Evolutionary conservation across 352 stramenopile species (phyloP), one percentile per base, ranked within the genome.

Genomic region (Globisporangium canariense): DNA sequence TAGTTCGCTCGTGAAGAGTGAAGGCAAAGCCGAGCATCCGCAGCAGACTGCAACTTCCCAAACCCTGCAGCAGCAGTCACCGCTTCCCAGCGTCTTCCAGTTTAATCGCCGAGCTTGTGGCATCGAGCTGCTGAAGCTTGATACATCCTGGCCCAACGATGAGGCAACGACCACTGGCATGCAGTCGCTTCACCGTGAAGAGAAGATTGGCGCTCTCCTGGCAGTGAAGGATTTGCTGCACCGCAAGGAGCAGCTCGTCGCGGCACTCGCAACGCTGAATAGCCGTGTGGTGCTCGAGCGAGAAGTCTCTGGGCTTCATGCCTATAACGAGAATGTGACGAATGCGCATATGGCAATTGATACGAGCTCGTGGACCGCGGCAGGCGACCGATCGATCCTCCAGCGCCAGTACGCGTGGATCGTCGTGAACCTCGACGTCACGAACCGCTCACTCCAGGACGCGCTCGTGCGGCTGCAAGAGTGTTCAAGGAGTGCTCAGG

Each of bases 401-500:
- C 78, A 86, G 58, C 75, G 77, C 10, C 82, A 91, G 45, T 83
- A 87, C 56, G 72, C 78, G 9, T 93, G 86, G 86, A 68, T 94
- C 7, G 58, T 78, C 58, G 66, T 75, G 36, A 93, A 93, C 58
- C 58, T 94, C 41, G 71, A 91, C 22, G 60, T 70, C 34, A 94
- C 83, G 10, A 93, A 94, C 50, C 59, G 66, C 16, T 68, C 79
- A 34, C 66, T 94, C 28, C 74, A 79, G 55, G 61, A 73, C 16
- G 83, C 81, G 13, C 63, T 94, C 38, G 60, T 88, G 16, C 75
- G 63, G 46, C 77, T 94, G n/a, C 79, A 94, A 62, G 75, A 79
- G 8, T 73, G 79, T 62, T 73, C 72, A 9, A 43, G 54, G 11
- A 71, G 50, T 25, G 4, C 47, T 32, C 40, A 30, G 28, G 25